These are phyloP conservation scores for Serendipita vermifera DNA, from an alignment of 768 basidiomycete species.

Conservation along the genomic window DNA sequence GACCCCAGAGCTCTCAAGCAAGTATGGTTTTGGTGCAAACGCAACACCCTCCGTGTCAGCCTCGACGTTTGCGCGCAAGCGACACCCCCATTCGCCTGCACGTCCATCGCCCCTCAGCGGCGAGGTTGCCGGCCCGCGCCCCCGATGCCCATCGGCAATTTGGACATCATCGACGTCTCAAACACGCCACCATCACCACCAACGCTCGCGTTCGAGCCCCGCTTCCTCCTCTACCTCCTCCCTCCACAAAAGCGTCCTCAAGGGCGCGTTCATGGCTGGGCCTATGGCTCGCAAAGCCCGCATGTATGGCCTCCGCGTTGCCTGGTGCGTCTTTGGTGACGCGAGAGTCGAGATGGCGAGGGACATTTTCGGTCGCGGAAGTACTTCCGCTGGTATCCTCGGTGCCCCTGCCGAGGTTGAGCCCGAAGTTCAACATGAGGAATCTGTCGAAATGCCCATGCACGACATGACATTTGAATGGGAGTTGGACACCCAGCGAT, in stretches of 20 bases:
- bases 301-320: not conserved
- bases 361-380: constrained; percentile 6
- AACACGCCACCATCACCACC: not conserved
- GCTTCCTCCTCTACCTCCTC: not conserved
- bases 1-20: too few relatives aligned
- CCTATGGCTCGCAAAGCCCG: constrained; percentile 1
- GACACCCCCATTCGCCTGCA: not conserved
- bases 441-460: too few relatives aligned
- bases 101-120: not conserved
- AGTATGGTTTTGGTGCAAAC: too few relatives aligned
- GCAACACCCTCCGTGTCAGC: not conserved
- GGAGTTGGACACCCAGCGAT: too few relatives aligned
- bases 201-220: not conserved
- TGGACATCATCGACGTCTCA: not conserved
- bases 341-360: not conserved
- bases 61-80: not conserved
- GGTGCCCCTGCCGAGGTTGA: too few relatives aligned
- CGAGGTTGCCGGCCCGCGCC: not conserved
- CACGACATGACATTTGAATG: too few relatives aligned
- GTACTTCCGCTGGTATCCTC: too few relatives aligned
- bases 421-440: too few relatives aligned
- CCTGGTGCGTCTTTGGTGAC: constrained; percentile 8
- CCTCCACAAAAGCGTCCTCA: not conserved
- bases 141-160: not conserved
- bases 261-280: not conserved